Base-by-base conservation (phyloP, 441 rosid genomes). In the Erodium texanum region DNA sequence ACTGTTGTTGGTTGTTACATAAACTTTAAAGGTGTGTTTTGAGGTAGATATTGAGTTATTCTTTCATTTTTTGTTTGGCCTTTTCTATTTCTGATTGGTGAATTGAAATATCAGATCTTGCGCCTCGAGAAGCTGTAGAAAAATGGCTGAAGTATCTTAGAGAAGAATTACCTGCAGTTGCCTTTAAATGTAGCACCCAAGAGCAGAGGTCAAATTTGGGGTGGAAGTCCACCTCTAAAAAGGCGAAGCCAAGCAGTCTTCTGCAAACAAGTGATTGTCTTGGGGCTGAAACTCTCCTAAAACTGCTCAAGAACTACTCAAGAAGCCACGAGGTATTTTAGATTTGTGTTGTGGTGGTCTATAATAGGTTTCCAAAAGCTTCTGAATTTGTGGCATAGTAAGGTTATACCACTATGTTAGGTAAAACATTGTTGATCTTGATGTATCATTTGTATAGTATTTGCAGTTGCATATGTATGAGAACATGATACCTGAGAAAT, bases 251-350 rank as follows among this genome's bases (percentile, higher is more conserved):
- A 15, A 92, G 86, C 80, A 85, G 74, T 69, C 22, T 82, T 64
- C 77, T 87, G 80, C 98, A 92, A 78, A 91, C 96, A 6, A 94
- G 97, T 75, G 98, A 94, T 71, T 94, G 99, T 79, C 96, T 94
- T 72, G 97, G 97, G 71, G 97, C 97, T 34, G 96, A 89, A 65
- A 88, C 94, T 62, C 97, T 91, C 38, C 79, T 89, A 73, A 94
- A 94, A 72, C 75, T 94, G 81, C 78, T 94, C 72, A 92, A 91
- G 78, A 89, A 88, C 76, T 94, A 91, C 82, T 89, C 97, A 3
- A 94, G 96, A 82, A 91, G 97, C 79, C 88, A 91, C 16, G 97
- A 89, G 89, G 97, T 87, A 77, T 54, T 41, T 41, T 10, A 41
- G 9, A 41, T 41, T 41, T 32, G 3, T 41, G 0, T 41, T 10